phyloP scores from a whole-genome alignment of 495 filamentous ascomycete species.

The Apiosordaria backusii region DNA sequence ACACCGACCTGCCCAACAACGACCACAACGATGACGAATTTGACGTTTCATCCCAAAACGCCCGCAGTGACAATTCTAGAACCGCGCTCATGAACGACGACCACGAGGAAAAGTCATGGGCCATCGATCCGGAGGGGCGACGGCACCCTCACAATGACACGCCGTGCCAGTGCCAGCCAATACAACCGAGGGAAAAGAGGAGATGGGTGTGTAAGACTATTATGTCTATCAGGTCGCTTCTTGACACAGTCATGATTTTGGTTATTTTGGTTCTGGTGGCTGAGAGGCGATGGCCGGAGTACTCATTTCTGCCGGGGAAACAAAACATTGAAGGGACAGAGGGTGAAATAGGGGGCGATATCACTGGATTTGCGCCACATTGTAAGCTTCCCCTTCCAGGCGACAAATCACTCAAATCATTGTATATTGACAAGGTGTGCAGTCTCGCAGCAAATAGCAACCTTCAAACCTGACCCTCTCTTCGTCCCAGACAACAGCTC shows the following conservation, averaged over 20 bases:
- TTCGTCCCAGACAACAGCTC: slow-evolving; percentile 44
- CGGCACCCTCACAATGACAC: background rate
- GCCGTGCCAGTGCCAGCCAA: slow-evolving; percentile 6
- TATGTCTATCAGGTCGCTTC: slow-evolving; percentile 22
- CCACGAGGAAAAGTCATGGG: background rate
- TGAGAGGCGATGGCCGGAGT: slow-evolving; percentile 21
- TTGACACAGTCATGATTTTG: slow-evolving; percentile 36
- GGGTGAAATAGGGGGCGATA: slow-evolving; percentile 34
- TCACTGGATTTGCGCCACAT: slow-evolving; percentile 39
- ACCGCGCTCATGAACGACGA: background rate
- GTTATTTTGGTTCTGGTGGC: slow-evolving; percentile 34
- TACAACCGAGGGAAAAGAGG: background rate
- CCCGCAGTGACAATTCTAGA: background rate
- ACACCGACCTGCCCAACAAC: background rate
- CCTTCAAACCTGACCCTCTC: slow-evolving; percentile 37
- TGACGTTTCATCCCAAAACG: background rate
- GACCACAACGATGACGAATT: slow-evolving; percentile 1
- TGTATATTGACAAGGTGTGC: background rate
- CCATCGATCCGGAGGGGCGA: background rate
- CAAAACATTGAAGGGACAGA: slow-evolving; percentile 1
- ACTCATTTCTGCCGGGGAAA: background rate
- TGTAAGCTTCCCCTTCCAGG: slow-evolving; percentile 18
- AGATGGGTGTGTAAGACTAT: background rate
- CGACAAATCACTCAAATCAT: background rate
- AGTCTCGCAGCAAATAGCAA: slow-evolving; percentile 45